Conservation (phyloP, 163 green algal genomes). For the Chloromonas sp. region DNA sequence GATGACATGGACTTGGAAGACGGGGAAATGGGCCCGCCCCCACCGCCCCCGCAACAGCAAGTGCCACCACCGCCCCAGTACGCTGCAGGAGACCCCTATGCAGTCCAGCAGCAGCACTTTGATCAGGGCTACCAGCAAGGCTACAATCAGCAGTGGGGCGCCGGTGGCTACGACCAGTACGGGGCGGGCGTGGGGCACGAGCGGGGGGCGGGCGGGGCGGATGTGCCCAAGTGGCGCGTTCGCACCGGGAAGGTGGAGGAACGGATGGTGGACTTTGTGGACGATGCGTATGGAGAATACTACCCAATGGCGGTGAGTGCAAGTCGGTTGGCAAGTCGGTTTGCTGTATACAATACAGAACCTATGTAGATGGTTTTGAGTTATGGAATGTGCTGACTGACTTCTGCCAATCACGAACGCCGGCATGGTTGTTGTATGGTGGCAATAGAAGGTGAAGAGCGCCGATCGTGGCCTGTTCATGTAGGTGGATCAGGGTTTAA, state of each 20-base stretch:
- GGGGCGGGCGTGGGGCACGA: constrained; percentile 1
- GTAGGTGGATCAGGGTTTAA: not conserved
- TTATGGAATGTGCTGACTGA: not conserved
- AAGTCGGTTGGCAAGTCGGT: not conserved
- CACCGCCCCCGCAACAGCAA: constrained; percentile 15
- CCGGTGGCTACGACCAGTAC: constrained; percentile 12
- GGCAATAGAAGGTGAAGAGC: not conserved
- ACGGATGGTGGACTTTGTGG: constrained; percentile 47
- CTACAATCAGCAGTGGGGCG: not conserved
- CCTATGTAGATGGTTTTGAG: not conserved
- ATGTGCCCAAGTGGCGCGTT: constrained; percentile 34
- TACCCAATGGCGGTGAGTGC: constrained; percentile 57
- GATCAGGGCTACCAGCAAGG: too few species aligned
- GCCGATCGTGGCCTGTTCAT: not conserved
- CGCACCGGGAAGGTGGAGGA: constrained; percentile 4
- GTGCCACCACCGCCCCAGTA: not conserved
- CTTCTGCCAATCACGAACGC: not conserved
- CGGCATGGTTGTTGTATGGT: not conserved
- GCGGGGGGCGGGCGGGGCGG: not conserved
- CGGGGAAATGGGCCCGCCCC: constrained; percentile 18
- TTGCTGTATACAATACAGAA: too few species aligned
- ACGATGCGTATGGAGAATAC: constrained; percentile 80
- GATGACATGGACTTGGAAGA: constrained; percentile 57
- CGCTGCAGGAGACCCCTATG: constrained; percentile 8
- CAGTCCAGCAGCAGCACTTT: not conserved